Evolutionary conservation across 2,329 filamentous ascomycete species (phyloP), one percentile per base, ranked within the genome.

Genomic region (Penicillium sumatraense): DNA sequence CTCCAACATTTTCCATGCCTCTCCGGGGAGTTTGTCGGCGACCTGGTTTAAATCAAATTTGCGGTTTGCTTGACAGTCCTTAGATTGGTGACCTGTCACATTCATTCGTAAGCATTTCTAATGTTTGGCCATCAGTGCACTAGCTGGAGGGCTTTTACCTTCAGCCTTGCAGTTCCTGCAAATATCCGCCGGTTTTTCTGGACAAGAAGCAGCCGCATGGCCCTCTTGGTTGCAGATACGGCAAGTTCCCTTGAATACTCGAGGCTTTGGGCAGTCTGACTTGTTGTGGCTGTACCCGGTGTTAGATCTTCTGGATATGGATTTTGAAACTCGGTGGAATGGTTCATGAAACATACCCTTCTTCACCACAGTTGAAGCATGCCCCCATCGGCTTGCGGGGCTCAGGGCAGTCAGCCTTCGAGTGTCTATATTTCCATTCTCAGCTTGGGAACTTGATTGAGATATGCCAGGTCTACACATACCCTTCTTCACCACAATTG

Each of bases 1-100:
- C 60, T 80, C 76, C 52, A 86, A 67, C 31, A 72, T 63, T 2
- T 61, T 68, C 83, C 83, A 85, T 2, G 81, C 82, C 47, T 80
- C 77, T 20, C 77, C 75, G 5, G 79, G 73, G 18, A 71, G 65
- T 66, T 79, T 74, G 59, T 82, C 80, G 1, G 79, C 72, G 31
- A 84, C 62, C 18, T 73, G 66, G 42, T 72, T 70, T 26, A 71
- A 57, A 51, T 81, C 76, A 38, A 81, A 72, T 31, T 73, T 72
- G 49, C 78, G 78, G 29, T 77, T 75, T 10, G 74, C 71, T 24
- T 68, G 78, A 68, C 79, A 81, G 3, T 79, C 75, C 5, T 71
- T 64, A 0, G 77, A 72, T 35, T 68, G 67, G 58, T 81, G 79
- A 9, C 79, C 78, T 79, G 36, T 60, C 16, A 42, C n/a, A 16